phyloP scores from a whole-genome alignment of 2,329 filamentous ascomycete genomes.

The Colletotrichum phormii region DNA sequence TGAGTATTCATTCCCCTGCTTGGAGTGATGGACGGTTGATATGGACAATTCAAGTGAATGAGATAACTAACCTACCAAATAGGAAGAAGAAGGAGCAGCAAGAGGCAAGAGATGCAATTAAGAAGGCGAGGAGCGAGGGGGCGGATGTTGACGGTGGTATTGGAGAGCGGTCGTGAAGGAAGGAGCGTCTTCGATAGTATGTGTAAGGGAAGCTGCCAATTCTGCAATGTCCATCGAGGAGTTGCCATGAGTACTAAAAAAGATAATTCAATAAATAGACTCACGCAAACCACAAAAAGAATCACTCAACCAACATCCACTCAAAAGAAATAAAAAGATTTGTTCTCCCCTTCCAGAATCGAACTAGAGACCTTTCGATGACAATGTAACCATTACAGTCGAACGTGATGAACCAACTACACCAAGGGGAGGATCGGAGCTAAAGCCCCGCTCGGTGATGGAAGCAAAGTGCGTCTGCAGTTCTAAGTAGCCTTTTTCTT shows the following conservation, averaged over 20 bases:
- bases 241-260: too few species aligned
- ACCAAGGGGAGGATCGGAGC: conserved; percentile 27
- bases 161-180: conserved; percentile 11
- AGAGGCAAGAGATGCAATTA: conserved; percentile 37
- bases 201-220: background rate
- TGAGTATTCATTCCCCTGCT: background rate
- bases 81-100: conserved; percentile 42
- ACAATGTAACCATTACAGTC: conserved; percentile 19
- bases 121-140: conserved; percentile 35
- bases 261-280: too few species aligned
- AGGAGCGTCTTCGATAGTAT: conserved; percentile 19
- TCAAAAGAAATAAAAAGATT: background rate
- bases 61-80: background rate
- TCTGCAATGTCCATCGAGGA: too few species aligned
- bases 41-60: background rate
- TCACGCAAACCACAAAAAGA: too few species aligned
- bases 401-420: conserved; percentile 29
- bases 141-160: conserved; percentile 38
- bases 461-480: rapidly evolving
- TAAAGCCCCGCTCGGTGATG: conserved; percentile 17
- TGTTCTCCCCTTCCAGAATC: conserved; percentile 34
- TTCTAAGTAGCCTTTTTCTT: background rate
- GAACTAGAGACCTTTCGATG: conserved; percentile 36
- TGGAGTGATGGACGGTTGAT: too few species aligned
- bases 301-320: too few species aligned